Conservation (phyloP, 2,329 filamentous ascomycete genomes). For the Phialophora expanda region DNA sequence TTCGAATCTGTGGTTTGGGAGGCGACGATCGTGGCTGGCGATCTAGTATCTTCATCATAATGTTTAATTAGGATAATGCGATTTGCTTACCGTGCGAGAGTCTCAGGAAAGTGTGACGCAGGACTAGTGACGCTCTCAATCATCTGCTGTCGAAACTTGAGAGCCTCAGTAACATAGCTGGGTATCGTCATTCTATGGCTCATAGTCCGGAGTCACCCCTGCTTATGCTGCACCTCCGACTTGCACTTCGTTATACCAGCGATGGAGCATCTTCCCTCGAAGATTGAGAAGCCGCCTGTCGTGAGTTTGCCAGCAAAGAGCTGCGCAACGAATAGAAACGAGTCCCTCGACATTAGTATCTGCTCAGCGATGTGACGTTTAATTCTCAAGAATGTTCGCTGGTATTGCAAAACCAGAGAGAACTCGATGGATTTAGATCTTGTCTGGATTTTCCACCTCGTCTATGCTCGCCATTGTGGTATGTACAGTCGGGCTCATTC, state of each 20-base stretch:
- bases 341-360: neutral
- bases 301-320: neutral
- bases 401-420: neutral
- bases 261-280: neutral
- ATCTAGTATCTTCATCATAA: neutral
- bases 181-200: neutral
- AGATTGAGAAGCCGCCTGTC: neutral
- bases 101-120: neutral
- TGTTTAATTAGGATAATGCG: neutral
- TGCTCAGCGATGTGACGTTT: neutral
- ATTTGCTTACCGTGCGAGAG: neutral
- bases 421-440: conserved; percentile 4
- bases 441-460: conserved; percentile 23
- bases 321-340: neutral
- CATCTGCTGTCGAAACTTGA: neutral
- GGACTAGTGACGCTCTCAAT: neutral
- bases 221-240: neutral
- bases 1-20: neutral
- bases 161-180: neutral
- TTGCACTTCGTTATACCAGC: neutral
- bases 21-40: no score
- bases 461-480: conserved; percentile 33
- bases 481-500: conserved; percentile 30
- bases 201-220: neutral
- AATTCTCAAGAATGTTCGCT: neutral